Evolutionary conservation across 805 yeast species (phyloP), one percentile per base, ranked within the genome.

Genomic region (Metschnikowia gelsemii): DNA sequence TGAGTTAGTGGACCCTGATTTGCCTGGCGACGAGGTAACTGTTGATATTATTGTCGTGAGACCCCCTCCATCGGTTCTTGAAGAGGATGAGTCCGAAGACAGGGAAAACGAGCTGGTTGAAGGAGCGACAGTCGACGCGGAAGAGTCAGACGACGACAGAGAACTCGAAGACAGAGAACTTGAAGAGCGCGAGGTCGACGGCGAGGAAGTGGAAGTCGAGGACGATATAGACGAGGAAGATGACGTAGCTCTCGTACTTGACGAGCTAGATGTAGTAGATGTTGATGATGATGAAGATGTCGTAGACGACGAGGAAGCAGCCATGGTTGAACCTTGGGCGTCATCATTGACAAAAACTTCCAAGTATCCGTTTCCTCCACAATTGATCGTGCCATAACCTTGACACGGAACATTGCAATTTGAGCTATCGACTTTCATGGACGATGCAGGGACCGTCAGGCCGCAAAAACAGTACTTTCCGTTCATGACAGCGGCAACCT

Each of bases 381-480:
- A 87, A 8, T 47, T 64, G 40, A 82, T 84, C 3, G 50, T 32
- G 8, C 78, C 75, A 61, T 73, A 87, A n/a, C 88, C 95, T 16
- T 56, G 59, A 62, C 96, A 87, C 3, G 49, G 38, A 19, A 47
- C 45, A 30, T 56, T 45, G 41, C 63, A 59, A 23, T 55, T 53
- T 33, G 45, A 32, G 32, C 36, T 31, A 22, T 38, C 43, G 14
- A 45, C 52, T 29, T 46, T 13, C 23, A 46, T 35, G 14, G 46
- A 32, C 17, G 46, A 22, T 6, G 61, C 40, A 3, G 79, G 70
- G 3, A 69, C 55, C 1, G 64, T 46, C 52, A 73, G 64, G 20
- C 91, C 91, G 61, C 95, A 86, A 55, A 75, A 84, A 60, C 95
- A 86, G 14, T 61, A 59, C 19, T 68, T 54, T 7, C 88, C 87